Percentiles rank a stretch among this genome's conserved stretches.
phyloP scores from a whole-genome alignment of 225 moss, liverwort and hornwort species.

The Bryum argenteum region DNA sequence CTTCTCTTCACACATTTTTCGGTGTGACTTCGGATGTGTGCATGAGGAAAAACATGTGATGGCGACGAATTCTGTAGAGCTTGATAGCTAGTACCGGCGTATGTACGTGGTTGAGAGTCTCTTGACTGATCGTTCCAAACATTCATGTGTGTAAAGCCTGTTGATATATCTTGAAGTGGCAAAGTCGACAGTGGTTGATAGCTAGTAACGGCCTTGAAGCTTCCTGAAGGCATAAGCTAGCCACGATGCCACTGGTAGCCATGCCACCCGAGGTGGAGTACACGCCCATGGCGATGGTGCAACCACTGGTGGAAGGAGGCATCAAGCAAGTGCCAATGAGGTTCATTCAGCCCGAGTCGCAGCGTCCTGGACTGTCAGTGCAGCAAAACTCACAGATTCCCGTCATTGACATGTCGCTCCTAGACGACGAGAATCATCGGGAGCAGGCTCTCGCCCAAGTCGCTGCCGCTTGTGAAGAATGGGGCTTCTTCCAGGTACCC shows the following conservation, averaged over 20 bases:
- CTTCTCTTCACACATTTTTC: too few species aligned
- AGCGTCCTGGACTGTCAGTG: constrained; percentile 19
- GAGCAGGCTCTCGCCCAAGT: constrained; percentile 29
- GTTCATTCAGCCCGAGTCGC: constrained; percentile 30
- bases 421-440: constrained; percentile 7
- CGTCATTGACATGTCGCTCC: constrained; percentile 34
- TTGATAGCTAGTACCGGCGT: too few species aligned
- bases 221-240: too few species aligned
- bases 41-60: too few species aligned
- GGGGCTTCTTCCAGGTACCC: constrained; percentile 51
- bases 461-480: constrained; percentile 39
- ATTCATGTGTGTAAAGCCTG: too few species aligned
- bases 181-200: too few species aligned
- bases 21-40: too few species aligned
- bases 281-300: constrained; percentile 36
- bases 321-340: constrained; percentile 33
- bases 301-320: constrained; percentile 39
- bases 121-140: too few species aligned
- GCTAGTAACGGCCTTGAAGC: too few species aligned
- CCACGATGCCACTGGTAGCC: not conserved
- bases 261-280: constrained; percentile 19
- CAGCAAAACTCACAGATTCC: constrained; percentile 23
- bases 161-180: too few species aligned
- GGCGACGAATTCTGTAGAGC: too few species aligned
- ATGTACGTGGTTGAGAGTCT: too few species aligned